These are phyloP conservation scores for Beauveria sp. DNA, from an alignment of 2,329 filamentous ascomycete species.

Conservation along the genomic window DNA sequence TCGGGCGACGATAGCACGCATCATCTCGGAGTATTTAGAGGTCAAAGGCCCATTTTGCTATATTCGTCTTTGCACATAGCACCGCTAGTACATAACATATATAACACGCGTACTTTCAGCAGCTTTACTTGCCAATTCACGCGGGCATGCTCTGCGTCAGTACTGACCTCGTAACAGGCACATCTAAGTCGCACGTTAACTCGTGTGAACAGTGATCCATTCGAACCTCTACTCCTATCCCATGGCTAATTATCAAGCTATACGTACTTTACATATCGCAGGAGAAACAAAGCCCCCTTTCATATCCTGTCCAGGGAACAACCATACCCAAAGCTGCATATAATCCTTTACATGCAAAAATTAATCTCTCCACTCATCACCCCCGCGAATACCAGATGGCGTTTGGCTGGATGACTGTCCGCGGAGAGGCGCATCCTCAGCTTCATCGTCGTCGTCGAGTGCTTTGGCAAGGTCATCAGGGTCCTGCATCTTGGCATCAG, in stretches of 20 bases:
- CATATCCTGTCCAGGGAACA: not conserved
- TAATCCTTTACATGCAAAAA: not conserved
- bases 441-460: conserved; percentile 43
- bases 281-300: not conserved
- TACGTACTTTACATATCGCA: conserved; percentile 5
- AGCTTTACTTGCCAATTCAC: not conserved
- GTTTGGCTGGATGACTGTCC: conserved; percentile 19
- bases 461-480: conserved; percentile 57
- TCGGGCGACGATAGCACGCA: not conserved
- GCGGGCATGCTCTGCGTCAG: no score
- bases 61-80: not conserved
- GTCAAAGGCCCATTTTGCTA: not conserved
- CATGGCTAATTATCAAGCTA: conserved; percentile 5
- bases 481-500: conserved; percentile 59
- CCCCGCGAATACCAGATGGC: conserved; percentile 34
- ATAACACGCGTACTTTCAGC: not conserved
- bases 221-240: not conserved
- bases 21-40: not conserved
- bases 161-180: not conserved
- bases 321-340: not conserved
- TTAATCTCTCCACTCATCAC: conserved; percentile 39
- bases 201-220: not conserved
- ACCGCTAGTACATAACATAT: not conserved
- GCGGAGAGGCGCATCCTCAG: conserved; percentile 30
- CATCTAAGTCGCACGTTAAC: not conserved